A percentile compares a stretch with the other conserved stretches of the same genome.
phyloP scores from a whole-genome alignment of 306 rosid genomes.

The Lathyrus tuberosus region DNA sequence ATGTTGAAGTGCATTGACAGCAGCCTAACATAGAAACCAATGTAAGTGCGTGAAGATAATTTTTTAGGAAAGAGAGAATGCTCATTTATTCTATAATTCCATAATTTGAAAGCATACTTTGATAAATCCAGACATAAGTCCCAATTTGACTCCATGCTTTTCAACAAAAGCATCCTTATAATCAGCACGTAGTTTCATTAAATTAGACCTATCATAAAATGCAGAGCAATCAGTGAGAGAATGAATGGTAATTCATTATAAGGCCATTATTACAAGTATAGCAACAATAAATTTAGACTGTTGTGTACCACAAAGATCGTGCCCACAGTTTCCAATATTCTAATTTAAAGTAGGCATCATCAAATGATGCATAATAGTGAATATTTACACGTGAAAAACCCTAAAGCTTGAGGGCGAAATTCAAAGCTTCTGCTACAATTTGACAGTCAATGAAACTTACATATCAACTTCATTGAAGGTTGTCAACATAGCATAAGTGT shows the following conservation, averaged over 20 bases:
- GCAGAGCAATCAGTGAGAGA: constrained; percentile 45
- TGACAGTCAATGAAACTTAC: constrained; percentile 46
- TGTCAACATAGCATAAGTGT: constrained; percentile 83
- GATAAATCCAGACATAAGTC: constrained; percentile 86
- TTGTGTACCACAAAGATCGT: background rate
- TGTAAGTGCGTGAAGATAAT: background rate
- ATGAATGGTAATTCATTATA: constrained; percentile 16
- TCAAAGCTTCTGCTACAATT: constrained; percentile 15
- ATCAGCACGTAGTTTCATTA: constrained; percentile 92
- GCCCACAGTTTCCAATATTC: constrained; percentile 7
- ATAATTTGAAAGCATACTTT: constrained; percentile 54
- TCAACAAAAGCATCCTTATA: constrained; percentile 86
- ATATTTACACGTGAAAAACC: background rate
- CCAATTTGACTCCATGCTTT: constrained; percentile 84
- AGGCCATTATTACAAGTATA: constrained; percentile 9
- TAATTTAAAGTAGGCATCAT: constrained; percentile 25
- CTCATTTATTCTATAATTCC: constrained; percentile 16
- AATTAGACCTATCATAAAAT: constrained; percentile 66
- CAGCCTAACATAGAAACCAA: constrained; percentile 59
- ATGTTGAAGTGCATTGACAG: constrained; percentile 77
- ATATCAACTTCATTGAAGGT: constrained; percentile 91
- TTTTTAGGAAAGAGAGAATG: background rate
- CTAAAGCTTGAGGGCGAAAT: constrained; percentile 20
- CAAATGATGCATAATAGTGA: constrained; percentile 1
- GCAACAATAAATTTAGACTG: constrained; percentile 16